These are phyloP conservation scores for Leccinum pachyderme DNA, from an alignment of 1,284 basidiomycete species.

Conservation along the genomic window DNA sequence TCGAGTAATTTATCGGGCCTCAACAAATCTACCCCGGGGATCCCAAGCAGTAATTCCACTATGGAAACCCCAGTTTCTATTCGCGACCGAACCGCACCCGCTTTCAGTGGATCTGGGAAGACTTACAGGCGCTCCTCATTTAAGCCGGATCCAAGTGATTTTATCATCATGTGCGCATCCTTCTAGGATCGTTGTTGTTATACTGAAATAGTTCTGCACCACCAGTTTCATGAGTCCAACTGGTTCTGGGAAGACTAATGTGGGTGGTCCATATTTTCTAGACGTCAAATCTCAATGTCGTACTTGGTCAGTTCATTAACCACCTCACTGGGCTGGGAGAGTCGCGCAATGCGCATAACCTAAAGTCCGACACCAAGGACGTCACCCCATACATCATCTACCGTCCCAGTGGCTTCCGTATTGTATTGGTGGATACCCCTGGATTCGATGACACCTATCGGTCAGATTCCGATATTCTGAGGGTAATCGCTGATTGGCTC, in stretches of 20 bases:
- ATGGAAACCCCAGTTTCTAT: background rate
- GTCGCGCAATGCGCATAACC: background rate
- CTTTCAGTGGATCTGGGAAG: too few relatives aligned
- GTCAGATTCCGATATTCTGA: background rate
- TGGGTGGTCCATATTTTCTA: background rate
- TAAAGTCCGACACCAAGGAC: background rate
- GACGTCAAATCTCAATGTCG: background rate
- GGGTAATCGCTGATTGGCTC: background rate
- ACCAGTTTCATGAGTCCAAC: constrained; percentile 11
- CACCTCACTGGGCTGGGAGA: background rate
- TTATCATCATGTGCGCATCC: background rate
- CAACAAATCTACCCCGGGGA: background rate
- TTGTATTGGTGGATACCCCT: background rate
- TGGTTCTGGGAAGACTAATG: constrained; percentile 13
- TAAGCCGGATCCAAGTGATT: background rate
- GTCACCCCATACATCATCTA: background rate
- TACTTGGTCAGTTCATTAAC: constrained; percentile 1
- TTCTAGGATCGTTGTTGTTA: background rate
- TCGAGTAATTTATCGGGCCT: background rate
- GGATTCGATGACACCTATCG: background rate
- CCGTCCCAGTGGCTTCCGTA: background rate
- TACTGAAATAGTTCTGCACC: background rate
- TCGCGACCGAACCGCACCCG: background rate
- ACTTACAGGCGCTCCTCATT: background rate
- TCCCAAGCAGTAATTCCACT: background rate